Base-by-base conservation (phyloP, 164 flowering plant genomes). In the Liquidambar formosana region DNA sequence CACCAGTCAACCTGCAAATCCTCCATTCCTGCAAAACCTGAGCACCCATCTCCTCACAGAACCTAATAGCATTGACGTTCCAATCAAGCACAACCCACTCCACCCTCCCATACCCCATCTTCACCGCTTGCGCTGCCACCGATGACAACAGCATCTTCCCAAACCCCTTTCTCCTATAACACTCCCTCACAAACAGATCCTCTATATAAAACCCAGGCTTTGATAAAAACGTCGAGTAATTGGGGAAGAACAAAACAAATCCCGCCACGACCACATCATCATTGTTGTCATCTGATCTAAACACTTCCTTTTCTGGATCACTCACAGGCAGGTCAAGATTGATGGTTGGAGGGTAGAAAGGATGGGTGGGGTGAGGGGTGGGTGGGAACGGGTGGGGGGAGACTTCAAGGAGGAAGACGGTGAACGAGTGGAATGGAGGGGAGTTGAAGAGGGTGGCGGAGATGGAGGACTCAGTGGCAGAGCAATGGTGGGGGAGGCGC, bases 51-150 rank as follows among this genome's bases (percentile, higher is more conserved):
- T 82, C 83, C 72, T 90, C 88, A 68, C 92, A 94, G 65, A 94
- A 94, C 81, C 70, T 74, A 9, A 90, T 92, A 1, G 98, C 97
- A 75, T 89, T 92, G 52, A 77, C 74, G 65, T 94, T 94, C 98
- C 98, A 94, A 61, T 92, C 97, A 64, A 92, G 79, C 74, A 92
- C 98, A 27, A 77, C 81, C 98, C 97, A 92, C 72, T 94, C 97
- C 65, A 92, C 97, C 57, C 98, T 81, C 21, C 92, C 97, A 53
- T 78, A 79, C 62, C 89, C 95, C 90, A 89, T 85, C 73, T 80
- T 84, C 81, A 81, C 95, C 13, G 95, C 96, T 76, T 88, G 93
- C 26, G 66, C 54, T 57, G 93, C 98, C 81, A 90, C 97, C 4
- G 90, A 90, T 6, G 85, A 65, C 56, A 94, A 71, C 79, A 90